Base-by-base conservation (phyloP, 148 eudicot species). In the Amaranthus palmeri region DNA sequence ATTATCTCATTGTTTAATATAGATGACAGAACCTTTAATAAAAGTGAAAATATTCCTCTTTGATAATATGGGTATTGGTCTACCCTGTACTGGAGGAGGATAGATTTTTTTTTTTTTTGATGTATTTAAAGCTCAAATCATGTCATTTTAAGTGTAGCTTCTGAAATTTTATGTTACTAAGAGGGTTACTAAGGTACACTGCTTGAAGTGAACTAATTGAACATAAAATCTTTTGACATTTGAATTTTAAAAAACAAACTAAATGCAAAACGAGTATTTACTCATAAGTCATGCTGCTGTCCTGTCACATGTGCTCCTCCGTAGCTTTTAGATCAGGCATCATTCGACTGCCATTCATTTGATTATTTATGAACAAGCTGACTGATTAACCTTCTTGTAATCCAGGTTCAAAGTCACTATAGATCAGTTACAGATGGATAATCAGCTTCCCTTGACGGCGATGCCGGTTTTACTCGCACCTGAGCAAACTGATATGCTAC, bases 391-490 rank as follows among this genome's bases (percentile, higher is more conserved):
- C 42, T 43, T 68, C 62, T 8, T 68, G 64, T 13, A 15, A 70
- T 73, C 61, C 82, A 95, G 97, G 89, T 95, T 95, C 86, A 95
- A 95, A 85, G 84, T 95, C 72, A 85, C 86, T 51, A 71, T 95
- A 69, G 99, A 96, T 6, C 78, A 92, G 77, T 69, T 95, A 81
- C 99, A 95, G 85, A 78, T 92, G 70, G 99, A 95, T 82, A 95
- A 95, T 83, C 97, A 95, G 77, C 88, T 91, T 17, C 97, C 99
- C 57, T 73, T 95, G 79, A 88, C 97, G 68, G 74, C 81, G 61
- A 86, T 91, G 97, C 99, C 97, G 75, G 97, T 95, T 63, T 56
- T 95, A 73, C 74, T 95, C 66, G 99, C 97, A 76, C 90, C 99
- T 68, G 99, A 95, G 61, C 90, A 89, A 78, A 75, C 77, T 72